Evolutionary conservation across 164 flowering plant species (phyloP), one percentile per base, ranked within the genome.

Genomic region (Platanus orientalis): DNA sequence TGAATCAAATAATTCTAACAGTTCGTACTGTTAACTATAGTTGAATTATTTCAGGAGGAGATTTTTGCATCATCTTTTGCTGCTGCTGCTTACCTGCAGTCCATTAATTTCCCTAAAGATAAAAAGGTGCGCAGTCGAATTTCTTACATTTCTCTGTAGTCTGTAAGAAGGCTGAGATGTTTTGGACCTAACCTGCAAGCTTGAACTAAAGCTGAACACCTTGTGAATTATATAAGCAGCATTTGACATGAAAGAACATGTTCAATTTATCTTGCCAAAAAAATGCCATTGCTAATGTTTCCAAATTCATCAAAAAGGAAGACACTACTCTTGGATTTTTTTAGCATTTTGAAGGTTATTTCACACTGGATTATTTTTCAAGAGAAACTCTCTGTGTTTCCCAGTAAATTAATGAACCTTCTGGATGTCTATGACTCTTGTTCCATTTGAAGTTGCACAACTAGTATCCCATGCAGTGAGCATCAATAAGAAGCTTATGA

Each of bases 61-160:
- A 92, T 95, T 47, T 95, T 95, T 76, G 96, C 99, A 17, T 95
- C 99, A 58, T 95, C 99, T 50, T 95, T 95, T 77, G 99, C 99
- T 65, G 97, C 97, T 52, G 97, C 97, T 68, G 97, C 97, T 20
- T 95, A 92, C 72, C 72, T 92, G 70, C 64, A 85, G 82, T 91
- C 97, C 34, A 88, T 92, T 62, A 62, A 92, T 74, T 95, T 95
- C 71, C 99, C 99, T 34, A 89, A 84, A 71, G 94, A 95, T 50
- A 95, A 92, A 69, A 92, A 95, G 96, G 99, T 89, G 12, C 12
- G 42, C 42, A 7, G 42, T 36, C 13, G 9, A 10, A 32, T 5
- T 25, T n/a, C 20, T 17, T 20, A 26, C 19, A 14, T 13, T 17
- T 49, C n/a, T 29, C 64, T 57, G 21, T 0, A 11, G n/a, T n/a